Evolutionary conservation across 2,329 filamentous ascomycete species (phyloP).

Genomic region (Aureobasidium melanogenum): DNA sequence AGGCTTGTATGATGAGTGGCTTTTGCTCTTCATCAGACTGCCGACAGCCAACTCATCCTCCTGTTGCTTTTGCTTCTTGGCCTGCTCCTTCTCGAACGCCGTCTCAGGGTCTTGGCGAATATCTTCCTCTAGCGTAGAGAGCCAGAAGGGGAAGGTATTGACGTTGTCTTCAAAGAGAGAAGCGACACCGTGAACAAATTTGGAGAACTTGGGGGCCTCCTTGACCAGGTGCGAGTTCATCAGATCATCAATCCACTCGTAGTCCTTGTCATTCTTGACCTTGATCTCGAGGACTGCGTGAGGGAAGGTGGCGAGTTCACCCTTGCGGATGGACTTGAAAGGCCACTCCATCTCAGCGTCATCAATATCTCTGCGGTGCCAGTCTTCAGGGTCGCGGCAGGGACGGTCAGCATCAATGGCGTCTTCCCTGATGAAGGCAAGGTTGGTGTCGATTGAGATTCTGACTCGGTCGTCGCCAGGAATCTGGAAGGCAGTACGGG

Average conservation of each 20-base stretch:
- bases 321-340: conserved; percentile 78
- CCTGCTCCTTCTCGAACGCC: conserved; percentile 86
- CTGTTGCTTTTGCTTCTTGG: conserved; percentile 67
- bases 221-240: conserved; percentile 91
- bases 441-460: conserved; percentile 84
- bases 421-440: conserved; percentile 74
- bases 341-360: conserved; percentile 73
- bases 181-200: conserved; percentile 90
- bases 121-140: conserved; percentile 82
- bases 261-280: conserved; percentile 59
- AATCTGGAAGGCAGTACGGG: conserved; percentile 91
- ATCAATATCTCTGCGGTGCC: conserved; percentile 90
- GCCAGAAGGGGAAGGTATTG: conserved; percentile 94
- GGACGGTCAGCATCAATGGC: conserved; percentile 73
- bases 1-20: conserved; percentile 21
- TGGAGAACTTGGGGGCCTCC: conserved; percentile 82
- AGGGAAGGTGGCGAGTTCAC: conserved; percentile 84
- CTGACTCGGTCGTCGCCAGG: conserved; percentile 83
- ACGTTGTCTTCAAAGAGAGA: conserved; percentile 89
- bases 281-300: conserved; percentile 91
- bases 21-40: conserved; percentile 55
- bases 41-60: conserved; percentile 87
- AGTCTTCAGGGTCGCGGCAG: conserved; percentile 77
- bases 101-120: conserved; percentile 87
- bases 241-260: conserved; percentile 82